Evolutionary conservation across 345 rosid genomes (phyloP).

Genomic region (Physaria fendleri): DNA sequence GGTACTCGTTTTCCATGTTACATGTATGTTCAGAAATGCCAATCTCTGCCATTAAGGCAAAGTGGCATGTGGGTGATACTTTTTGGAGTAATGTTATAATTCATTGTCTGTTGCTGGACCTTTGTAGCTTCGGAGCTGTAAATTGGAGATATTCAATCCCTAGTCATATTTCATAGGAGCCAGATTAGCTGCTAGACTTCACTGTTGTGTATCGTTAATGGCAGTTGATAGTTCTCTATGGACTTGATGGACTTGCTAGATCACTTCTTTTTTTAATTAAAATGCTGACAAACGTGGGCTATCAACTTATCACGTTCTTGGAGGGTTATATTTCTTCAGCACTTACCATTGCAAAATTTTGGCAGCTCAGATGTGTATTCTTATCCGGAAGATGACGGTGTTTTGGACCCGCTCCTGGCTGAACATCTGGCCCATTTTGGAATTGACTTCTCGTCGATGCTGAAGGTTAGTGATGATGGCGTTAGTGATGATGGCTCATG

Average conservation of each 20-base stretch:
- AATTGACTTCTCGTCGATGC: constrained; percentile 88
- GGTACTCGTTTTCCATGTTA: background rate
- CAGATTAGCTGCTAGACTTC: constrained; percentile 10
- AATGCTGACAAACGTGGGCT: background rate
- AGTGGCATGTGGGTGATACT: constrained; percentile 2
- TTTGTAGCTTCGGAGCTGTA: background rate
- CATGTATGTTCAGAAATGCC: background rate
- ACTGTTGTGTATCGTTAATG: background rate
- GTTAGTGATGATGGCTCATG: constrained; percentile 34
- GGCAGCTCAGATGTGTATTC: constrained; percentile 99
- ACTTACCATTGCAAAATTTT: constrained; percentile 44
- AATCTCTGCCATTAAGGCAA: constrained; percentile 1
- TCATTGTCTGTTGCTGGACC: constrained; percentile 7
- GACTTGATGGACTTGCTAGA: constrained; percentile 10
- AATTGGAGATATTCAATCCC: background rate
- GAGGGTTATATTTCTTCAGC: constrained; percentile 16
- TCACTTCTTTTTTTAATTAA: background rate
- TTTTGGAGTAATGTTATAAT: background rate
- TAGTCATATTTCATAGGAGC: background rate
- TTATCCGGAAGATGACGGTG: constrained; percentile 89
- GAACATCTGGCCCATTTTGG: constrained; percentile 95
- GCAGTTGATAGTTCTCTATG: constrained; percentile 1
- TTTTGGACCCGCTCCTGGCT: constrained; percentile 83
- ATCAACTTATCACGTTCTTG: background rate
- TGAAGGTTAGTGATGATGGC: constrained; percentile 53